phyloP scores from a whole-genome alignment of 371 early-diverging fungal genomes.

The Basidiobolus heterosporus region DNA sequence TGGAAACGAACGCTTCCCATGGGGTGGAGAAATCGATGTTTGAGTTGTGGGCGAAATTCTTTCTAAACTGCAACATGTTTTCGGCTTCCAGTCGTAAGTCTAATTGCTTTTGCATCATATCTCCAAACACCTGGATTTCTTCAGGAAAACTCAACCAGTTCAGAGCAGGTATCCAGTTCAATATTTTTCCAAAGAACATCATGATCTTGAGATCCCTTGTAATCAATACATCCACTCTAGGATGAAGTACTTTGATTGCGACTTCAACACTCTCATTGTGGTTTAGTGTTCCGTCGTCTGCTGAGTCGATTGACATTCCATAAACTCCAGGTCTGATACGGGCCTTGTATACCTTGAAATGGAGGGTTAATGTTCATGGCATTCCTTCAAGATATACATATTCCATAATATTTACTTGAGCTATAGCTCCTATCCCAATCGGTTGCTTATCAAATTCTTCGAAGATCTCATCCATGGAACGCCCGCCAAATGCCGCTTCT shows the following conservation, averaged over 20 bases:
- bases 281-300: conserved; percentile 5
- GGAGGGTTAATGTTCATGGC: conserved; percentile 3
- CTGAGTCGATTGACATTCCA: background rate
- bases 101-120: conserved; percentile 84
- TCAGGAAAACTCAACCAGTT: conserved; percentile 73
- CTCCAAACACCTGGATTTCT: conserved; percentile 71
- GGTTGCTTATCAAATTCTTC: conserved; percentile 52
- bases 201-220: conserved; percentile 67
- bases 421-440: conserved; percentile 89
- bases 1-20: conserved; percentile 35
- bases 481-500: conserved; percentile 37
- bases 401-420: conserved; percentile 60
- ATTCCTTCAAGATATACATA: conserved; percentile 29
- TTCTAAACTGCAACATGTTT: conserved; percentile 50
- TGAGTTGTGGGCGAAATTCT: conserved; percentile 37
- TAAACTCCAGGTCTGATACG: conserved; percentile 2
- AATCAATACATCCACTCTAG: conserved; percentile 48
- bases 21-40: conserved; percentile 51
- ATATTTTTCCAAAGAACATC: conserved; percentile 38
- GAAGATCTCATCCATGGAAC: conserved; percentile 53
- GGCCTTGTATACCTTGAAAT: conserved; percentile 8
- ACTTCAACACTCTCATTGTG: conserved; percentile 34
- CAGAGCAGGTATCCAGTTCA: conserved; percentile 53
- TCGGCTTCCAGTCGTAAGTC: conserved; percentile 72
- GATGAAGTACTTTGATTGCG: conserved; percentile 91